A percentile compares a stretch with the other conserved stretches of the same genome.
phyloP scores from a whole-genome alignment of 495 filamentous ascomycete genomes.

The Hypoxylon crocopeplum region DNA sequence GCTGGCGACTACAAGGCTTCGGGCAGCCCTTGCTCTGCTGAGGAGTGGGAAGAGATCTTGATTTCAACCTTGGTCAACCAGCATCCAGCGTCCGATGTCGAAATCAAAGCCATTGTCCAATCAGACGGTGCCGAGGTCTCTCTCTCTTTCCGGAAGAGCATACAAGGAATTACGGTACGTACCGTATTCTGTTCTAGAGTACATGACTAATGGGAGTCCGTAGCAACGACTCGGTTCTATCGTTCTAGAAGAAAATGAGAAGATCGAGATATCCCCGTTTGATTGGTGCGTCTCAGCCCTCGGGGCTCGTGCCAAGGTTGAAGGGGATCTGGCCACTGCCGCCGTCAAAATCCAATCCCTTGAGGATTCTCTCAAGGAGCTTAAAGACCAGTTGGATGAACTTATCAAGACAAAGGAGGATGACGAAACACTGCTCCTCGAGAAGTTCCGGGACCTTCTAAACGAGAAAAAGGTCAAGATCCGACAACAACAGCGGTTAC shows the following conservation, averaged over 20 bases:
- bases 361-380: constrained; percentile 47
- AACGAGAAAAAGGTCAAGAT: constrained; percentile 96
- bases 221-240: constrained; percentile 77
- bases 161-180: constrained; percentile 56
- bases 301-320: constrained; percentile 38
- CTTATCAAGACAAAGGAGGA: constrained; percentile 69
- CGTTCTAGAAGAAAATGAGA: constrained; percentile 64
- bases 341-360: constrained; percentile 59
- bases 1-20: constrained; percentile 36
- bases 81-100: constrained; percentile 46
- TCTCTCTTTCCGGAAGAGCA: constrained; percentile 52
- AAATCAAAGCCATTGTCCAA: constrained; percentile 49
- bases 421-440: constrained; percentile 73
- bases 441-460: constrained; percentile 73
- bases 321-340: constrained; percentile 49
- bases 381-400: constrained; percentile 67
- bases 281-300: constrained; percentile 68
- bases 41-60: constrained; percentile 56
- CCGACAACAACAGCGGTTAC: constrained; percentile 74
- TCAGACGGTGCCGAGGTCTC: constrained; percentile 40
- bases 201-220: constrained; percentile 17
- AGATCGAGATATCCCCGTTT: constrained; percentile 71
- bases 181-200: not conserved
- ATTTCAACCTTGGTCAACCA: constrained; percentile 45
- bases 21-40: constrained; percentile 45